Conservation (phyloP, 345 rosid genomes). For the Reutealis trisperma region DNA sequence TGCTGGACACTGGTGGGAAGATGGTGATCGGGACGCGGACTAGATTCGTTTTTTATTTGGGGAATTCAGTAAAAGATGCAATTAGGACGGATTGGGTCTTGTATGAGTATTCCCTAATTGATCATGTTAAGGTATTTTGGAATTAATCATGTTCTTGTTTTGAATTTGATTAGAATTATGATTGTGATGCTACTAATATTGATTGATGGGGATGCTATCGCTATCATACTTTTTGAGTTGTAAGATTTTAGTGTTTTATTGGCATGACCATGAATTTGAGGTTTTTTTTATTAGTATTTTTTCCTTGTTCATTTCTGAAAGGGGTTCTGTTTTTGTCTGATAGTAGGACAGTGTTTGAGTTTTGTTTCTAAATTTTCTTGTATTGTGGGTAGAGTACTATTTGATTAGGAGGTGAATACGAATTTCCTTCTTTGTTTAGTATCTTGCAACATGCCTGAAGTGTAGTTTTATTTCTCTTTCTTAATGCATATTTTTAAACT, state of each 20-base stretch:
- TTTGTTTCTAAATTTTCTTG: too few relatives aligned
- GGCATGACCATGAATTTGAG: too few relatives aligned
- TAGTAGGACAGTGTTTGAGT: too few relatives aligned
- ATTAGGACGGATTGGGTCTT: slow-evolving; percentile 49
- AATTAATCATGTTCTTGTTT: not conserved
- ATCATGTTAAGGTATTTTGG: slow-evolving; percentile 39
- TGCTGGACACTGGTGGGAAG: slow-evolving; percentile 30
- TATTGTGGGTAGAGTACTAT: too few relatives aligned
- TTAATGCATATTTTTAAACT: too few relatives aligned
- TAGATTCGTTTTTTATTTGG: slow-evolving; percentile 42
- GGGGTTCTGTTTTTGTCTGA: not conserved
- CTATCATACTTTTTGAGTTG: not conserved
- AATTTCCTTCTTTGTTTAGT: too few relatives aligned
- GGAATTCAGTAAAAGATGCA: slow-evolving; percentile 28
- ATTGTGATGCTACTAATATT: not conserved
- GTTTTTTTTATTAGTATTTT: not conserved
- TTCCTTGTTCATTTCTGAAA: not conserved
- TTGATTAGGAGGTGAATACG: too few relatives aligned
- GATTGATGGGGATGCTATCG: not conserved
- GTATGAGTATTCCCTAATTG: slow-evolving; percentile 48
- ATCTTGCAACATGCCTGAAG: too few relatives aligned
- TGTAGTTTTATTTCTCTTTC: too few relatives aligned
- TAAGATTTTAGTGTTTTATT: not conserved
- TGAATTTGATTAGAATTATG: not conserved
- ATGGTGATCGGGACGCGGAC: slow-evolving; percentile 38